Percentiles rank a stretch among this genome's conserved stretches.
These are phyloP conservation scores for Rhizopus stolonifer DNA, from an alignment of 371 early-diverging fungal species.

Conservation along the genomic window DNA sequence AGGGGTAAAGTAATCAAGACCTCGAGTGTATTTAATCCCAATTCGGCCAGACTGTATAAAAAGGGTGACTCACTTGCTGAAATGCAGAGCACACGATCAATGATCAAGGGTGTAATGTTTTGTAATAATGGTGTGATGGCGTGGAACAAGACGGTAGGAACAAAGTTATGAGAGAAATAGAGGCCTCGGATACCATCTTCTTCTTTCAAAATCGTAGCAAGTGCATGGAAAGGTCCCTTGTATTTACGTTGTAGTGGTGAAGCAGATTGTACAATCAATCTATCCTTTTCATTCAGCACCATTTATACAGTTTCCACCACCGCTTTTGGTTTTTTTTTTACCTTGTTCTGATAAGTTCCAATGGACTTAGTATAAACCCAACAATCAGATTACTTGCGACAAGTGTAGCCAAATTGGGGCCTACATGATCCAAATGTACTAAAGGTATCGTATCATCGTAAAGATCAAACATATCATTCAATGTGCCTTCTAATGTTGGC, in stretches of 20 bases:
- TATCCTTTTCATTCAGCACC: constrained; percentile 2
- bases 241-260: constrained; percentile 77
- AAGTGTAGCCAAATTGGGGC: constrained; percentile 71
- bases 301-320: too few species aligned
- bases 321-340: constrained; percentile 20
- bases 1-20: constrained; percentile 80
- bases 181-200: constrained; percentile 81
- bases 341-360: constrained; percentile 79
- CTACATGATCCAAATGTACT: constrained; percentile 64
- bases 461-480: constrained; percentile 76
- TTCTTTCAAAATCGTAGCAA: constrained; percentile 69
- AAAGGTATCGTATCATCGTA: constrained; percentile 79
- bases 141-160: constrained; percentile 79
- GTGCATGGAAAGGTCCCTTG: constrained; percentile 70
- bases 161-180: constrained; percentile 66
- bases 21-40: constrained; percentile 70
- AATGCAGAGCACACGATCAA: constrained; percentile 71
- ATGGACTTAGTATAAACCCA: constrained; percentile 73
- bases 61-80: constrained; percentile 67
- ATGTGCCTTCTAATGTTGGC: constrained; percentile 72
- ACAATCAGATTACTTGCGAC: constrained; percentile 69
- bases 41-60: constrained; percentile 64
- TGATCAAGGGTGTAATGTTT: constrained; percentile 66
- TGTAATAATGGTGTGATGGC: constrained; percentile 73
- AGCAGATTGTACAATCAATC: constrained; percentile 71